These are phyloP conservation scores for Cryptosporidium bovis DNA, from an alignment of 169 alveolate species.

Conservation along the genomic window DNA sequence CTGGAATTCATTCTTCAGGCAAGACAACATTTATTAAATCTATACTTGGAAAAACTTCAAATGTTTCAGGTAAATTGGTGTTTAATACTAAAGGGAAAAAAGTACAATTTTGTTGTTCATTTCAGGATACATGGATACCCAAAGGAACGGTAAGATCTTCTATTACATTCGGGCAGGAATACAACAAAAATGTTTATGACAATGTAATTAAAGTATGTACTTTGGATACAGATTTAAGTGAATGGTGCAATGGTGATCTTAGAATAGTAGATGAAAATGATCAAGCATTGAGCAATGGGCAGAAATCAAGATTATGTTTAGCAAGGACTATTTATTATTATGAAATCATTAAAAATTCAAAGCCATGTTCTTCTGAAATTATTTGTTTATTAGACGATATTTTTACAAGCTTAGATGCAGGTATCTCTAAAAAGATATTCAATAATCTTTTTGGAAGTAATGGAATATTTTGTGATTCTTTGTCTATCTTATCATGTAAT, in stretches of 20 bases:
- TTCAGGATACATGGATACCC: slow-evolving; percentile 53
- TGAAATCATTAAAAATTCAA: not conserved
- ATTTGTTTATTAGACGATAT: slow-evolving; percentile 46
- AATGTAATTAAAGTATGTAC: slow-evolving; percentile 32
- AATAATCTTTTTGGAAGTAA: slow-evolving; percentile 21
- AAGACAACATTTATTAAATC: slow-evolving; percentile 6
- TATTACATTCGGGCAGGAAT: slow-evolving; percentile 36
- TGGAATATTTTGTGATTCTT: not conserved
- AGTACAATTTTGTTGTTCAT: not conserved
- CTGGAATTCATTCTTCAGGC: slow-evolving; percentile 52
- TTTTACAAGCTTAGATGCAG: slow-evolving; percentile 7
- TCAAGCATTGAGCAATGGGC: slow-evolving; percentile 49
- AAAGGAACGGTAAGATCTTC: slow-evolving; percentile 46
- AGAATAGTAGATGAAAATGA: slow-evolving; percentile 59
- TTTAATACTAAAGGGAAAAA: not conserved
- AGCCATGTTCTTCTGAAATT: not conserved
- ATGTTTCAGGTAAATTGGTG: not conserved
- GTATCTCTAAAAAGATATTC: slow-evolving; percentile 26
- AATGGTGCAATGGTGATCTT: slow-evolving; percentile 27
- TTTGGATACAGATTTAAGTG: slow-evolving; percentile 5
- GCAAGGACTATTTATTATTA: slow-evolving; percentile 45
- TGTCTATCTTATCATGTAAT: slow-evolving; percentile 18
- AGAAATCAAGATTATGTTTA: slow-evolving; percentile 45
- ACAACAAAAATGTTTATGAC: slow-evolving; percentile 1
- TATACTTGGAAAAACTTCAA: not conserved